Base-by-base conservation (phyloP, 2,329 filamentous ascomycete genomes). In the Penicillium sp. region DNA sequence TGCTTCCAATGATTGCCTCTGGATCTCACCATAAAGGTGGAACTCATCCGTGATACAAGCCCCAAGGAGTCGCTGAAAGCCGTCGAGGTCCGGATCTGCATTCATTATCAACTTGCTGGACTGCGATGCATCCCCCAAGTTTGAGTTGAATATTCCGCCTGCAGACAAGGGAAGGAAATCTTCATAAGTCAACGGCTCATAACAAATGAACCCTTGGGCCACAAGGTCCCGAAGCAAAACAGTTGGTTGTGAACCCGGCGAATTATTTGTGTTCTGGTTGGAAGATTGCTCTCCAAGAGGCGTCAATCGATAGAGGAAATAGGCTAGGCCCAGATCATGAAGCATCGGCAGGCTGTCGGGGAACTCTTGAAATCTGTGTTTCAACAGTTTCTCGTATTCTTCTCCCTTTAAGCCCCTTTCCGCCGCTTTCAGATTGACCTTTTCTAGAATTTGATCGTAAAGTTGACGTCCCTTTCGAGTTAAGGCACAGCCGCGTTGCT, bases 151-250 rank as follows among this genome's bases (percentile, higher is more conserved):
- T 38, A 83, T 83, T 0, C 80, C 80, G 0, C 78, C 80, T 0
- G 80, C 81, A 1, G 78, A 81, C 2, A 83, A 64, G 0, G 81
- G 81, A 4, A 83, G 66, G 45, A 83, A 83, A 50, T 83, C 81
- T 53, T 83, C 81, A 52, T 83, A 83, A 0, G 75, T 81, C 16
- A 83, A 73, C 2, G 81, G 77, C 3, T 72, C 61, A 5, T 68
- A 71, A 38, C 69, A 60, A 0, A 82, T 36, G 3, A 71, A 24
- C 0, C 71, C 70, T 0, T 66, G 46, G 2, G 60, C 50, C 1
- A 81, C 47, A 1, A 80, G 66, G 1, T 63, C 43, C 1, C 72
- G 63, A 1, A 77, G 18, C 1, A 54, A 18, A 1, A 46, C 22
- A 9, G 41, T 8, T 8, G 29, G 2, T 0, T 4, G 14, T 16